Evolutionary conservation across 768 basidiomycete species (phyloP).

Genomic region (Suillus alpinus): DNA sequence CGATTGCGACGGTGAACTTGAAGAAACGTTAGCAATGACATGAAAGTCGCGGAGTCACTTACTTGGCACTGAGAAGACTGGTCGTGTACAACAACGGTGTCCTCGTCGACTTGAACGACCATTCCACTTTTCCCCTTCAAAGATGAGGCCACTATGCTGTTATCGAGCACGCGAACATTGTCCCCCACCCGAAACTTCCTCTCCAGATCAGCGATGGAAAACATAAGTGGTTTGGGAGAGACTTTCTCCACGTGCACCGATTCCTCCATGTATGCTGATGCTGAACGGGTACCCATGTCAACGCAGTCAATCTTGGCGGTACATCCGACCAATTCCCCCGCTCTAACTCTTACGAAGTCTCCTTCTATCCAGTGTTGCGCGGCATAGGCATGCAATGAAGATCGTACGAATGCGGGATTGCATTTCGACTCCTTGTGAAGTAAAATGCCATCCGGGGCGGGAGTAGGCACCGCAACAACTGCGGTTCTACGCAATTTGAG

Average conservation of each 20-base stretch:
- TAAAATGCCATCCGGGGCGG: too few relatives aligned
- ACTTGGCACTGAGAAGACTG: not conserved
- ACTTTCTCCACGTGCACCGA: not conserved
- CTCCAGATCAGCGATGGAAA: not conserved
- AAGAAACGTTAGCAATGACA: not conserved
- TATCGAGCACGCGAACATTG: not conserved
- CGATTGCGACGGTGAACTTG: not conserved
- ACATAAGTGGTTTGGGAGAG: not conserved
- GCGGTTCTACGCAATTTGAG: too few relatives aligned
- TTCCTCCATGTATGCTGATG: not conserved
- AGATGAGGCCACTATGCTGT: not conserved
- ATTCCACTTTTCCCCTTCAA: not conserved
- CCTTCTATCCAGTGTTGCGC: too few relatives aligned
- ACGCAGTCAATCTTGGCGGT: not conserved
- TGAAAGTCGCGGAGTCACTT: not conserved
- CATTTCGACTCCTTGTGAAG: too few relatives aligned
- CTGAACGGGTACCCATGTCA: not conserved
- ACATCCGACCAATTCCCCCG: too few relatives aligned
- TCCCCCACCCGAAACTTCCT: not conserved
- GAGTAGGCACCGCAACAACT: too few relatives aligned
- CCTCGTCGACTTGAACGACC: not conserved
- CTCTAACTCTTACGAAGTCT: too few relatives aligned
- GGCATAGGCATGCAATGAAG: too few relatives aligned
- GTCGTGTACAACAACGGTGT: not conserved
- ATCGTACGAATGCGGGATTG: too few relatives aligned